phyloP scores from a whole-genome alignment of 768 basidiomycete species.

The Amanita brunnescens region DNA sequence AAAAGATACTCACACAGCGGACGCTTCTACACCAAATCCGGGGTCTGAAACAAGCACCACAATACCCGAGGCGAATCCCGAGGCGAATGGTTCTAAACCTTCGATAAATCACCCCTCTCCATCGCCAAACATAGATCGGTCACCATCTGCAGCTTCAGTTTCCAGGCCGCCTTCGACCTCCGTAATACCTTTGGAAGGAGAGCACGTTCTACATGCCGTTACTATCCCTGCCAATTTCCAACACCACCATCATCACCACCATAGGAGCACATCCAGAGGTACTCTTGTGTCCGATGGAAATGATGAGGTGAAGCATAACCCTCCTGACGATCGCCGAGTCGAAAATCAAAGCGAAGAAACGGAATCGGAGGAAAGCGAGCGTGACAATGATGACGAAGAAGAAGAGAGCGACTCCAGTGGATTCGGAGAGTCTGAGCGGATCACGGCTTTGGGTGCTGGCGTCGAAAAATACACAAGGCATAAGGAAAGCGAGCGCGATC shows the following conservation, averaged over 20 bases:
- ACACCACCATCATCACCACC: slow-evolving; percentile 13
- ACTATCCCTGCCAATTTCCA: slow-evolving; percentile 24
- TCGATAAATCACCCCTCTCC: slow-evolving; percentile 1
- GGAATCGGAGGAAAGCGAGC: slow-evolving; percentile 14
- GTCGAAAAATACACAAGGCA: slow-evolving; percentile 44
- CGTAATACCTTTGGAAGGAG: slow-evolving; percentile 10
- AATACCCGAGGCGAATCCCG: neutral
- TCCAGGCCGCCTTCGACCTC: neutral
- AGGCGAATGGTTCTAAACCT: neutral
- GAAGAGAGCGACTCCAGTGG: slow-evolving; percentile 20
- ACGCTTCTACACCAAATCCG: neutral
- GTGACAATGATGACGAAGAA: slow-evolving; percentile 23
- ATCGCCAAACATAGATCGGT: slow-evolving; percentile 1
- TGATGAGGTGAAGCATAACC: neutral
- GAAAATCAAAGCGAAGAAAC: slow-evolving; percentile 9
- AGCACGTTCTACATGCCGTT: slow-evolving; percentile 26
- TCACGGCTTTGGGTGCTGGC: slow-evolving; percentile 33
- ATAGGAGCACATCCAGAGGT: neutral
- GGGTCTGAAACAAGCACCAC: neutral
- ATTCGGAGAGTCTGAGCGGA: slow-evolving; percentile 21
- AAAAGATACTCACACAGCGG: slow-evolving; percentile 1
- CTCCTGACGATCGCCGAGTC: neutral
- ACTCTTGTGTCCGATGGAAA: neutral
- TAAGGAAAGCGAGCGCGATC: slow-evolving; percentile 12
- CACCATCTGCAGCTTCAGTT: neutral